phyloP scores from a whole-genome alignment of 768 basidiomycete species.

The Ramaria rubella region DNA sequence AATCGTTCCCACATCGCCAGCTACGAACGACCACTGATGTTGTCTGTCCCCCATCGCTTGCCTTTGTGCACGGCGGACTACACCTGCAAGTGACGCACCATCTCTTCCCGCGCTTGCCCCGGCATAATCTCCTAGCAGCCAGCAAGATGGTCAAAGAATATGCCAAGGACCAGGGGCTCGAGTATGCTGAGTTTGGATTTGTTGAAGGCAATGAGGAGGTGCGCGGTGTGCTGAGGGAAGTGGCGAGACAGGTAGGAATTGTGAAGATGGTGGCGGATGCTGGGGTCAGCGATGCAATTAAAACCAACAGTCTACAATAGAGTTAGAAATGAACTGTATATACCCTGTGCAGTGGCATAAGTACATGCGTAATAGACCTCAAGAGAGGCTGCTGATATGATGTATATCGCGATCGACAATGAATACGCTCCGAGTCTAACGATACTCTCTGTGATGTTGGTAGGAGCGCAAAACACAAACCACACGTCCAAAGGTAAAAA shows the following conservation, averaged over 20 bases:
- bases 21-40: conserved; percentile 97
- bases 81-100: conserved; percentile 98
- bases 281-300: conserved; percentile 54
- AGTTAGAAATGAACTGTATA: background rate
- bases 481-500: too few relatives aligned
- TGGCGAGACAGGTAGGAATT: conserved; percentile 83
- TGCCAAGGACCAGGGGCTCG: conserved; percentile 75
- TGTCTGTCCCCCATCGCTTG: conserved; percentile 74
- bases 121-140: conserved; percentile 85
- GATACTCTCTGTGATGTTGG: too few relatives aligned
- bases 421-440: too few relatives aligned
- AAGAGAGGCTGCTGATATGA: background rate
- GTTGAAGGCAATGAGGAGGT: conserved; percentile 82
- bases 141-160: conserved; percentile 82
- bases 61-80: conserved; percentile 93
- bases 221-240: conserved; percentile 68
- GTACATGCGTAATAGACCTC: background rate
- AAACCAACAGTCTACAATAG: background rate
- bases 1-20: conserved; percentile 92
- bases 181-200: conserved; percentile 90
- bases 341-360: background rate
- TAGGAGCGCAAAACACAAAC: too few relatives aligned
- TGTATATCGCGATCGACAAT: background rate
- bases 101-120: conserved; percentile 89
- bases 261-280: conserved; percentile 74